Evolutionary conservation across 805 yeast genomes (phyloP).

Genomic region (Kuraishia ogatae): DNA sequence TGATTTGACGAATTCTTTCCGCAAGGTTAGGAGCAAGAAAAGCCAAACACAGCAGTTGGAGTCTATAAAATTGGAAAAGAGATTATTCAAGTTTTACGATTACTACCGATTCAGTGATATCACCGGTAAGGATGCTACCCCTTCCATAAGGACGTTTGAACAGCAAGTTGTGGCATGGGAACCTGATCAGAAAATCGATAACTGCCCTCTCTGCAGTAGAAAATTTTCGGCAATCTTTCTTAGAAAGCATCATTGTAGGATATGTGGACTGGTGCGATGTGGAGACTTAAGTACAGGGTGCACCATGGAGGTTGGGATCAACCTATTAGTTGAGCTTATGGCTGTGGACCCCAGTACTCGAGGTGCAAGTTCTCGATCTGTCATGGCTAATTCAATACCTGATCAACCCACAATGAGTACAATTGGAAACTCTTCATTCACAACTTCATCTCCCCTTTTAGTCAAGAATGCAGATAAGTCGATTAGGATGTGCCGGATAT

Average conservation of each 20-base stretch:
- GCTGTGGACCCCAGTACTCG: slow-evolving; percentile 9
- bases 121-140: slow-evolving; percentile 4
- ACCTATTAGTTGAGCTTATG: slow-evolving; percentile 28
- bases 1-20: slow-evolving; percentile 40
- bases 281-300: slow-evolving; percentile 56
- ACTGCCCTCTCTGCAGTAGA: slow-evolving; percentile 58
- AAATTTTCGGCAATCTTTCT: slow-evolving; percentile 41
- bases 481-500: slow-evolving; percentile 59
- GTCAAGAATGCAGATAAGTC: slow-evolving; percentile 14
- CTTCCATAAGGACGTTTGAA: slow-evolving; percentile 27
- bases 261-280: slow-evolving; percentile 82
- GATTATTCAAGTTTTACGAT: slow-evolving; percentile 38
- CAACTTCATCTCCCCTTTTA: background rate
- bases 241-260: slow-evolving; percentile 85
- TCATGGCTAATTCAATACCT: too few relatives aligned
- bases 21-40: slow-evolving; percentile 27
- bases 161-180: slow-evolving; percentile 58
- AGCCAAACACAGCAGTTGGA: slow-evolving; percentile 43
- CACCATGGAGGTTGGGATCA: slow-evolving; percentile 61
- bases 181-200: slow-evolving; percentile 32
- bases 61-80: slow-evolving; percentile 49
- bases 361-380: background rate
- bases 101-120: slow-evolving; percentile 7
- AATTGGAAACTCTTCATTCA: background rate
- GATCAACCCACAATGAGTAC: too few relatives aligned